These are phyloP conservation scores for Coemansia biformis DNA, from an alignment of 192 early-diverging fungal species.

Conservation along the genomic window DNA sequence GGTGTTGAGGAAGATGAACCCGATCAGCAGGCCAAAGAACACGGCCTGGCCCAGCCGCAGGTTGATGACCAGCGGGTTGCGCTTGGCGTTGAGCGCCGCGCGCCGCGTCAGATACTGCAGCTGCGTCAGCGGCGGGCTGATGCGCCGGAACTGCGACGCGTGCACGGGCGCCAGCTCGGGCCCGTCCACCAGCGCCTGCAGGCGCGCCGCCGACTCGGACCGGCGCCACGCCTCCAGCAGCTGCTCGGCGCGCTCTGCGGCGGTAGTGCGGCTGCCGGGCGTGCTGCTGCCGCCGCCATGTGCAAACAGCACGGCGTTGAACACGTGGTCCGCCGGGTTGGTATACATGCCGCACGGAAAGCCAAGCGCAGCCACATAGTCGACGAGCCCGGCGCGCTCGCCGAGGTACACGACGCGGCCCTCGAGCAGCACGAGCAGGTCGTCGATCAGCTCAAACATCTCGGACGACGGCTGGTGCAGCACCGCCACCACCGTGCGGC, in stretches of 20 bases:
- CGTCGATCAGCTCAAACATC: conserved; percentile 62
- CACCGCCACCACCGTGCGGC: conserved; percentile 45
- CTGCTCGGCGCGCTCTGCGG: conserved; percentile 9
- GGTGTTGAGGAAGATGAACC: conserved; percentile 53
- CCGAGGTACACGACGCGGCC: conserved; percentile 70
- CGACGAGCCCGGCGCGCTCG: conserved; percentile 32
- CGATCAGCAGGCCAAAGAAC: conserved; percentile 52
- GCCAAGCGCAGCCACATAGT: conserved; percentile 47
- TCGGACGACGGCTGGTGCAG: conserved; percentile 58
- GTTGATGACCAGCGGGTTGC: conserved; percentile 52
- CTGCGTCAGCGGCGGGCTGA: conserved; percentile 31
- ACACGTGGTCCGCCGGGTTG: conserved; percentile 58
- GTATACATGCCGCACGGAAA: conserved; percentile 51
- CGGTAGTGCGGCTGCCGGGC: not conserved
- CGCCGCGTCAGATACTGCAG: conserved; percentile 42
- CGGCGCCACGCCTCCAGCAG: conserved; percentile 43
- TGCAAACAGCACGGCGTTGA: conserved; percentile 54
- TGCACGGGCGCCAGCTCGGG: conserved; percentile 24
- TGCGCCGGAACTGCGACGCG: conserved; percentile 23
- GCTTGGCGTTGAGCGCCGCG: conserved; percentile 39
- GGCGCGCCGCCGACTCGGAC: conserved; percentile 15
- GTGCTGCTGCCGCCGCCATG: conserved; percentile 11
- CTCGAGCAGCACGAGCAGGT: conserved; percentile 61
- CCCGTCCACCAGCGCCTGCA: conserved; percentile 14
- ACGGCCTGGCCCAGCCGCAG: conserved; percentile 45